Base-by-base conservation (phyloP, 2,329 filamentous ascomycete species). In the Lasiodiplodia citricola region DNA sequence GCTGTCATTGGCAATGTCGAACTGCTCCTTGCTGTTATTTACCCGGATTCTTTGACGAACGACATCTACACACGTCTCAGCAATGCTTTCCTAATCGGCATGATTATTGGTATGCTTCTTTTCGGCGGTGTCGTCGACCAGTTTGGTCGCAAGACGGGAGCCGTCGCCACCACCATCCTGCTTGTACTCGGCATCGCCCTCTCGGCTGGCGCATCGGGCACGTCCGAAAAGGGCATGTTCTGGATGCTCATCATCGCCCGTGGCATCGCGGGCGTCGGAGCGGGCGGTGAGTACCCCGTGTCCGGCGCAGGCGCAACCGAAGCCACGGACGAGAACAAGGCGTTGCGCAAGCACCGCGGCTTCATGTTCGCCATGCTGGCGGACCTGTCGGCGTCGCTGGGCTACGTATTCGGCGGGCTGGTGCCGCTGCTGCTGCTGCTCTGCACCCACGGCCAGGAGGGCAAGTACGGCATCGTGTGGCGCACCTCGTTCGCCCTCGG, bases 301-400 rank as follows among this genome's bases (percentile, higher is more conserved):
- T 84, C 82, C 2, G 78, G 76, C 58, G 76, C 78, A 13, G 84
- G 84, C 52, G 84, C 86, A 0, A 80, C 83, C 14, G 87, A 89
- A 73, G 84, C 86, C 0, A 83, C 86, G 1, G 85, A 88, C 70
- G 86, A 87, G 72, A 80, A 76, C 58, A 75, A 72, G 8, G 72
- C 75, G 16, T 79, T 82, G 63, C 81, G 84, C 47, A 84, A 83
- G 69, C 80, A 80, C 44, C 79, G 85, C 47, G 86, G 87, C 3
- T 86, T 87, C 75, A 83, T 88, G 73, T 87, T 88, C 68, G 85
- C 85, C n/a, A 82, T 87, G 79, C 79, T 87, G 14, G 81, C 83
- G 1, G 83, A 87, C 71, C 75, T 88, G 6, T 84, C 86, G 0
- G 79, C 82, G 1, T 83, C 82, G 1, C 74, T 88, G 11, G 86